Percentiles rank a stretch among this genome's conserved stretches.
Evolutionary conservation across 1,284 basidiomycete species (phyloP).

Genomic region (Papiliotrema flavescens): DNA sequence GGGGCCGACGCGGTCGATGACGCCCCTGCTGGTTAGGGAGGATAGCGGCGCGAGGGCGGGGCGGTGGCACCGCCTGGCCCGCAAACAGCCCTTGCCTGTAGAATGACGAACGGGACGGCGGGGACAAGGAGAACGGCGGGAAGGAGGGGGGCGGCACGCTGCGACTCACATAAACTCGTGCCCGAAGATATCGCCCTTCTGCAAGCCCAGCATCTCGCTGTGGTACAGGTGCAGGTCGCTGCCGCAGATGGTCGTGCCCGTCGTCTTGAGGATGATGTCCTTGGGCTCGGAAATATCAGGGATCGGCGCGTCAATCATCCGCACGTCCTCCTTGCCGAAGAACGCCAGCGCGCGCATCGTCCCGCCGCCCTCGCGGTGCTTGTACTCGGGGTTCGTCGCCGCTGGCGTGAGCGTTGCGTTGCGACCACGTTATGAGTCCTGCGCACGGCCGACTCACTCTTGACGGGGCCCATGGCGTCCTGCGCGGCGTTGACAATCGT

Average conservation of each 20-base stretch:
- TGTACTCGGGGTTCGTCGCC: conserved; percentile 51
- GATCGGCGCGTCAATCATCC: conserved; percentile 58
- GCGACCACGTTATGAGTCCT: background rate
- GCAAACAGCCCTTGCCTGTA: no score
- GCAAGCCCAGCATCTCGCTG: conserved; percentile 60
- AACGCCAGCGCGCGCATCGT: conserved; percentile 69
- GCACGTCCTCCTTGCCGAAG: conserved; percentile 57
- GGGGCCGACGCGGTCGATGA: conserved; percentile 63
- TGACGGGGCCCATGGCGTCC: conserved; percentile 8
- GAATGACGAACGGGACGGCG: no score
- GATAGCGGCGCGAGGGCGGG: no score
- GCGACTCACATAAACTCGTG: conserved; percentile 65
- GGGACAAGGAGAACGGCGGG: no score
- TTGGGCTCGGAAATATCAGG: conserved; percentile 56
- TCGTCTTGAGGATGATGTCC: conserved; percentile 46
- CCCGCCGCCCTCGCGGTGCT: conserved; percentile 54
- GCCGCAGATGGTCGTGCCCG: conserved; percentile 51
- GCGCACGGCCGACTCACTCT: conserved; percentile 1
- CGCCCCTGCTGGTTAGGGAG: conserved; percentile 48
- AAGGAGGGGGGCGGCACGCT: no score
- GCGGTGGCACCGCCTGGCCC: no score
- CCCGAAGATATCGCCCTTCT: conserved; percentile 68
- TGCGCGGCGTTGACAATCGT: conserved; percentile 3
- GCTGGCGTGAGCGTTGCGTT: conserved; percentile 11
- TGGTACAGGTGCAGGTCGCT: conserved; percentile 68